These are phyloP conservation scores for Lunularia cruciata DNA, from an alignment of 225 moss, liverwort and hornwort genomes.

Conservation along the genomic window DNA sequence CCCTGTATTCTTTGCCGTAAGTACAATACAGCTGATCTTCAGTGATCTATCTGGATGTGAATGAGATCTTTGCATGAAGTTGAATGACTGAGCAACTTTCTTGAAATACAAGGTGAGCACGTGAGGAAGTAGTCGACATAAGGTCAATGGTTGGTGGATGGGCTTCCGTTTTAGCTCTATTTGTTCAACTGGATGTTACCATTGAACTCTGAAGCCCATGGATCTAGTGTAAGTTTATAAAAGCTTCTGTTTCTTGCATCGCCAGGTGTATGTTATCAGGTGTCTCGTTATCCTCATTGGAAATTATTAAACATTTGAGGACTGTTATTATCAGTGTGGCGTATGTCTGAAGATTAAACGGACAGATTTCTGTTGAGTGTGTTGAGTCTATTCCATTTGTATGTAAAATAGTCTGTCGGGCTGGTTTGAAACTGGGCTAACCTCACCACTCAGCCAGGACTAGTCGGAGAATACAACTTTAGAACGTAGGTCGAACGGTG, in stretches of 20 bases:
- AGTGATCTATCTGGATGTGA: conserved; percentile 40
- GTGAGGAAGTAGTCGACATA: conserved; percentile 1
- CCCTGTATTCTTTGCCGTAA: conserved; percentile 54
- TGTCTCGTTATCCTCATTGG: background rate
- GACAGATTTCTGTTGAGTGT: background rate
- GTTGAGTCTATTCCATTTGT: background rate
- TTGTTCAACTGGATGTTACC: no score
- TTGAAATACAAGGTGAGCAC: conserved; percentile 35
- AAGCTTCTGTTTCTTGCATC: background rate
- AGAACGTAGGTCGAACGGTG: no score
- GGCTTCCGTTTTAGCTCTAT: background rate
- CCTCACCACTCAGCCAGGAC: no score
- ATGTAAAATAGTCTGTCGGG: no score
- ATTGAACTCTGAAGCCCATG: background rate
- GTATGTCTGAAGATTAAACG: background rate
- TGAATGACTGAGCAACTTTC: conserved; percentile 25
- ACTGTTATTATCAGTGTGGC: background rate
- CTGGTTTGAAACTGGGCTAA: no score
- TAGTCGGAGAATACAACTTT: no score
- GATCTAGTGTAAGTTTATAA: background rate
- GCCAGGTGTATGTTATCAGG: background rate
- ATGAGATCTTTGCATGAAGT: conserved; percentile 31
- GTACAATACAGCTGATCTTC: conserved; percentile 40
- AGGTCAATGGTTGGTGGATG: background rate
- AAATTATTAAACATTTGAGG: background rate